These are phyloP conservation scores for Sanghuangporus weigelae DNA, from an alignment of 1,284 basidiomycete species.

Conservation along the genomic window DNA sequence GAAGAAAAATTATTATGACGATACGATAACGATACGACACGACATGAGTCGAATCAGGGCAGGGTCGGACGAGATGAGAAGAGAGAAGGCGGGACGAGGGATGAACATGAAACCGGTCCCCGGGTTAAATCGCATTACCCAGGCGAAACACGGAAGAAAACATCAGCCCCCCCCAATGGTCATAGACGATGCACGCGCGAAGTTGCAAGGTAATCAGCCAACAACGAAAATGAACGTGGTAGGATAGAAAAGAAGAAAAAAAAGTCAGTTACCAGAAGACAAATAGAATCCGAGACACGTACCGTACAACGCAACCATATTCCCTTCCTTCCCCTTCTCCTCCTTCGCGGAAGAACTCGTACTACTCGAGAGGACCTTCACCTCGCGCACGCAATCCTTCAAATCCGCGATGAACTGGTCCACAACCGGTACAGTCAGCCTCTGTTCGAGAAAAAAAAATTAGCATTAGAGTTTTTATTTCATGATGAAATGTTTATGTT, in stretches of 20 bases:
- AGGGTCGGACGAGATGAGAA: not conserved
- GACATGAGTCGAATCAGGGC: not conserved
- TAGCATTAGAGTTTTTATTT: not conserved
- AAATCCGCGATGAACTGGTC: slow-evolving; percentile 80
- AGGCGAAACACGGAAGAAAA: slow-evolving; percentile 1
- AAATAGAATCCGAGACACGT: slow-evolving; percentile 35
- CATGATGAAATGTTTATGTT: not conserved
- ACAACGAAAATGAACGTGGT: no score
- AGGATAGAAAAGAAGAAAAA: no score
- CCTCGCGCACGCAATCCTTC: slow-evolving; percentile 67
- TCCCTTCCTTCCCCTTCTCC: slow-evolving; percentile 42
- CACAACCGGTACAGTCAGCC: slow-evolving; percentile 71
- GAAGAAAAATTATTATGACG: no score
- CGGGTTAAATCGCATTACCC: no score
- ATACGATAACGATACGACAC: not conserved
- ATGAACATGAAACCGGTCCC: not conserved
- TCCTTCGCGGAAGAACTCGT: slow-evolving; percentile 39
- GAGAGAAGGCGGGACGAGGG: not conserved
- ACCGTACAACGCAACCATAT: slow-evolving; percentile 89
- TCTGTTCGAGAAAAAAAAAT: slow-evolving; percentile 35
- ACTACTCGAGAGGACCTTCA: slow-evolving; percentile 30
- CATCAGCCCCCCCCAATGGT: not conserved
- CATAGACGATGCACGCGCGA: no score
- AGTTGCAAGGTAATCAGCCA: no score
- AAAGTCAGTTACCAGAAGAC: not conserved